These are phyloP conservation scores for Symbiodinium natans DNA, from an alignment of 73 alveolate genomes.

Conservation along the genomic window DNA sequence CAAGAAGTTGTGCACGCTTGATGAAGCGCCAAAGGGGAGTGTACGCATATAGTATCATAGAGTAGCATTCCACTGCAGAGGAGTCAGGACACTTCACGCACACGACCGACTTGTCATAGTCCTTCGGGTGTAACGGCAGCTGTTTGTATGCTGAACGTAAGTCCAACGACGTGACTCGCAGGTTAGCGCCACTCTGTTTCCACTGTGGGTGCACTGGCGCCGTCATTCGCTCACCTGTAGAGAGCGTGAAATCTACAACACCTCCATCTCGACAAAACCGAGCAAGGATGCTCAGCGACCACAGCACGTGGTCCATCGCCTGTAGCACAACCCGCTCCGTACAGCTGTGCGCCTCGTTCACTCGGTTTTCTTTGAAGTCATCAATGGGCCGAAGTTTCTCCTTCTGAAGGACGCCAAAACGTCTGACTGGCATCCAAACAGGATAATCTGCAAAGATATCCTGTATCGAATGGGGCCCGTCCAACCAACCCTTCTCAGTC, in stretches of 20 bases:
- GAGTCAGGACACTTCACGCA: not conserved
- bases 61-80: too few species aligned
- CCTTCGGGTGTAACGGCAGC: not conserved
- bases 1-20: constrained; percentile 3
- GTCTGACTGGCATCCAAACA: constrained; percentile 4
- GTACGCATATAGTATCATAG: not conserved
- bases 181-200: not conserved
- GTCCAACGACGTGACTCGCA: not conserved
- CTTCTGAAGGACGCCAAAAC: constrained; percentile 10
- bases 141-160: not conserved
- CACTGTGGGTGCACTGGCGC: not conserved
- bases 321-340: not conserved
- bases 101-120: constrained; percentile 3
- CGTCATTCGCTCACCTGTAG: not conserved
- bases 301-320: not conserved
- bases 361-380: not conserved
- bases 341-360: constrained; percentile 14
- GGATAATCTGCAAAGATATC: not conserved
- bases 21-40: constrained; percentile 18
- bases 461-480: not conserved
- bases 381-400: constrained; percentile 47
- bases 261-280: not conserved
- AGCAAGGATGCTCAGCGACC: not conserved
- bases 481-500: constrained; percentile 12
- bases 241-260: not conserved